Evolutionary conservation across 805 yeast genomes (phyloP), one percentile per base, ranked within the genome.

Genomic region (Zygosaccharomyces lentus): DNA sequence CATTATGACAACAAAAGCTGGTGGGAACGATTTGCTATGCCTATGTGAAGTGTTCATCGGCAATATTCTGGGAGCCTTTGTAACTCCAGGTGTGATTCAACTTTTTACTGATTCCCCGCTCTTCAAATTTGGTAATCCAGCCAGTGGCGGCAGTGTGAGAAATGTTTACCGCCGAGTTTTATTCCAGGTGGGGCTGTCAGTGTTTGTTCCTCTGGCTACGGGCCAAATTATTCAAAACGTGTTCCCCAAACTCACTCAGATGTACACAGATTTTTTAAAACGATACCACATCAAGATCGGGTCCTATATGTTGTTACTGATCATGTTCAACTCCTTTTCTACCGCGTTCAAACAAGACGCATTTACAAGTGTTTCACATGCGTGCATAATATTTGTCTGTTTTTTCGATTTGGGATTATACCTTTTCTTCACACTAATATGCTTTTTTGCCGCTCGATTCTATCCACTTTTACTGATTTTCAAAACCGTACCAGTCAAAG

Each of bases 331-430:
- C 47, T 84, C 95, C 2, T 87, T 87, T 56, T 85, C 90, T 3
- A 87, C 95, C 0, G 95, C 96, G 0, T 89, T 89, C 66, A 77
- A 84, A 50, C 93, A 87, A 61, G 51, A 82, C 51, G 88, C 96
- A 0, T 89, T 89, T 65, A 77, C 81, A 0, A 69, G 78, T 1
- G 87, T 85, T 1, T 74, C 86, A 7, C 81, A 80, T 52, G 78
- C 73, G 1, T 80, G 89, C 9, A 75, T 87, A 44, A 79, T 89
- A 15, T 80, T 89, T 69, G 64, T 89, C 41, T 87, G 87, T 44
- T 88, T 89, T 58, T 84, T 88, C 75, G 87, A 88, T 68, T 68
- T 84, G 47, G 96, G 89, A 0, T 74, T 87, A 29, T 88, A 88
- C 62, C 57, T 87, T 34, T 76, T 88, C 45, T 88, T 87, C 74